Base-by-base conservation (phyloP, 1,284 basidiomycete genomes). In the Microbotryum violaceum region DNA sequence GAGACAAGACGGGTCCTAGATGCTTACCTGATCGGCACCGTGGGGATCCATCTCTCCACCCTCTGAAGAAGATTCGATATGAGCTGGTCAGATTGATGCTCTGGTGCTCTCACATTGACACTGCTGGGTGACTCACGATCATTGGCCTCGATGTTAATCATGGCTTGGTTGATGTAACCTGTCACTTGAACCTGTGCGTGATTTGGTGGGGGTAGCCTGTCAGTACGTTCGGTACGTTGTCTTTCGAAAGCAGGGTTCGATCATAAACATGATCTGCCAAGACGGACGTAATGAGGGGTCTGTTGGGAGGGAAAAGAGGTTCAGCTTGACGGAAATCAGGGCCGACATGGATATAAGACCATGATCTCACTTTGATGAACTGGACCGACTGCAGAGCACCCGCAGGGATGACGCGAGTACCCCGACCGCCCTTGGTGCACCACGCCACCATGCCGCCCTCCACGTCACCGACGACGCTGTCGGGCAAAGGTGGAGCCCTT, bases 261-360 rank as follows among this genome's bases (percentile, higher is more conserved):
- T 42, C 14, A 31, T 31, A 18, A 42, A 7, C 21, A 37, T 14
- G 10, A 54, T 21, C 6, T 44, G 52, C 33, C 37, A 44, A 27
- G 46, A 42, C 71, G 86, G 83, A 86, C 77, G 71, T 87, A 88
- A 68, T 84, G 79, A 14, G 80, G 79, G 0, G 85, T 85, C 67
- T 80, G 77, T 16, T 14, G 14, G 18, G 25, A 10, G 0, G 14
- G 7, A 25, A 54, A 29, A 37, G n/a, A 45, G 20, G 29, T 9
- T 49, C 12, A 58, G 37, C 1, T 1, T 44, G 14, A 46, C 9
- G 25, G 12, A 14, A 21, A 3, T 6, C 6, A 25, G 4, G 45
- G 2, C 7, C 14, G 10, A 8, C 21, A 18, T 37, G 46, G 4
- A 8, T 31, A 37, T 16, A 14, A 14, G 14, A 10, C 33, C 14